Base-by-base conservation (phyloP, 2,329 filamentous ascomycete genomes). In the Fulvia fulva region DNA sequence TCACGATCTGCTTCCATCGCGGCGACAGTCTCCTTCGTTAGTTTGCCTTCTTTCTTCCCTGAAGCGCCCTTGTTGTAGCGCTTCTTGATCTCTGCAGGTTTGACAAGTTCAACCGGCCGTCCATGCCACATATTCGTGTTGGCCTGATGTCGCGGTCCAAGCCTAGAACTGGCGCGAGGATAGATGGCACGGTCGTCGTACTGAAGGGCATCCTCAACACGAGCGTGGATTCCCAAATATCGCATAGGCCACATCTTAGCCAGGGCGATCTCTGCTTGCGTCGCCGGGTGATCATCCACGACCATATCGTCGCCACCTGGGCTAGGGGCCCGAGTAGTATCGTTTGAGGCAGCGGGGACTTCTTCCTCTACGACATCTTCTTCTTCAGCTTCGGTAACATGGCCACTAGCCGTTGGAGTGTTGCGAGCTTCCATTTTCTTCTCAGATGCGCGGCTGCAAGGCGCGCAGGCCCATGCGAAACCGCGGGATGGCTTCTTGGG, bases 391-490 rank as follows among this genome's bases (percentile, higher is more conserved):
- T 85, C 83, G 3, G 76, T 75, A 14, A 75, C 77, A 30, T 75
- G 70, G 37, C 80, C 80, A 46, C 84, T 82, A 25, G 89, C 76
- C 50, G 87, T 85, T 23, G 92, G 90, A 0, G 91, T 96, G 71
- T 95, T 88, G 58, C 91, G 87, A 59, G 91, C 91, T 78, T 97
- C 92, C 26, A 97, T 80, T 74, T 90, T 95, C 67, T 90, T 87
- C 75, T 97, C 94, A 72, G 96, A 92, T n/a, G 91, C 92, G 68
- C 93, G 87, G 74, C 91, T 97, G 75, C 94, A 99, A 59, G 93
- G 89, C 55, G 90, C 94, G 74, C 94, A 99, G 28, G 94, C 93
- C 94, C 94, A 99, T 4, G 91, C 94, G 76, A 99, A 99, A 41
- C 94, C 94, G 74, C 94, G 88, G 49, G 93, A 96, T 21, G 94